These are phyloP conservation scores for Kwoniella sp. DNA, from an alignment of 768 basidiomycete species.

Conservation along the genomic window DNA sequence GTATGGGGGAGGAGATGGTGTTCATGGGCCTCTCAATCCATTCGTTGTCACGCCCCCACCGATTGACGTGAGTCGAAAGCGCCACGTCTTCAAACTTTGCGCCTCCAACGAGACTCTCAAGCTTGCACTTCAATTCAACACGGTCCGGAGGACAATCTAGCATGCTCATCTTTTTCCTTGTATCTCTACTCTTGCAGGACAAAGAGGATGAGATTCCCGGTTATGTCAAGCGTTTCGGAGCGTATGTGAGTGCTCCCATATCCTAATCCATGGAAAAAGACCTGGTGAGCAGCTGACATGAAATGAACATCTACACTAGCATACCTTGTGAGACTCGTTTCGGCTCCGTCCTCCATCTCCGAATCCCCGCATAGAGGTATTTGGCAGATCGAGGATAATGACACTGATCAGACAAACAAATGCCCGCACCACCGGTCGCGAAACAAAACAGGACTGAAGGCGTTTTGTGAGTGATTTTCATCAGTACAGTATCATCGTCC, in stretches of 20 bases:
- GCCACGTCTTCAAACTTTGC: background rate
- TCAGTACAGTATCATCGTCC: background rate
- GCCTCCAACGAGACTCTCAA: no score
- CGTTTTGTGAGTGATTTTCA: slow-evolving; percentile 39
- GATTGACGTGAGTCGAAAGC: slow-evolving; percentile 29
- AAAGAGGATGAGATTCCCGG: slow-evolving; percentile 50
- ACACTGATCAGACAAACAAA: no score
- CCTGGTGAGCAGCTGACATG: no score
- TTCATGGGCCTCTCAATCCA: slow-evolving; percentile 44
- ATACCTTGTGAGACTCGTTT: slow-evolving; percentile 41
- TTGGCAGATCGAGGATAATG: background rate
- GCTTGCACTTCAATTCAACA: no score
- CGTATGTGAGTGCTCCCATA: slow-evolving; percentile 40
- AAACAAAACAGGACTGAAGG: slow-evolving; percentile 38
- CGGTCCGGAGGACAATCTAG: no score
- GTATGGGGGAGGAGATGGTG: slow-evolving; percentile 24
- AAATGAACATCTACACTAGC: slow-evolving; percentile 24
- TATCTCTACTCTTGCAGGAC: slow-evolving; percentile 23
- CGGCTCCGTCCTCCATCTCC: no score
- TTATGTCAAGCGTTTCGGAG: slow-evolving; percentile 49
- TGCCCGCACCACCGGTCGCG: no score
- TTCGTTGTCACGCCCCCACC: slow-evolving; percentile 42
- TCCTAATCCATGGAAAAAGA: no score
- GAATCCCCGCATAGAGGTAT: no score
- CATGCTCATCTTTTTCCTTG: background rate